Conservation (phyloP, 495 filamentous ascomycete species). For the Tuber aestivum region DNA sequence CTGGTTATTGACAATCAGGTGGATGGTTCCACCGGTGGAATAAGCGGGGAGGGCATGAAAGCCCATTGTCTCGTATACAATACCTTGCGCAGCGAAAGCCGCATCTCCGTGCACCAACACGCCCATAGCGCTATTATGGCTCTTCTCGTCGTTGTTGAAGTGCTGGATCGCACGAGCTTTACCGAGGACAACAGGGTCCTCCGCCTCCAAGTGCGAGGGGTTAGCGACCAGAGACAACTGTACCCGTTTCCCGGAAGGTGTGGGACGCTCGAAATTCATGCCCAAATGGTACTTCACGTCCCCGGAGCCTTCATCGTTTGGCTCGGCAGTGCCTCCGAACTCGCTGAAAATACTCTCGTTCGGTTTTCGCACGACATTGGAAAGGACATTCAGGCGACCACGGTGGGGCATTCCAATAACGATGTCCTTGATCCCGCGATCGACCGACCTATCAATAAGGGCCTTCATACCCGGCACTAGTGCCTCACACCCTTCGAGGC, state of each 20-base stretch:
- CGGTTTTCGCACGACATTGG: conserved; percentile 96
- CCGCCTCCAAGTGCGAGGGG: conserved; percentile 95
- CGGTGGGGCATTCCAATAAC: conserved; percentile 99
- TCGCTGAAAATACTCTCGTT: conserved; percentile 99
- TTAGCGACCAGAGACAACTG: conserved; percentile 97
- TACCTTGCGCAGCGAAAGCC: conserved; percentile 89
- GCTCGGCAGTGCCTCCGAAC: conserved; percentile 82
- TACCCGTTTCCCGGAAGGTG: conserved; percentile 95
- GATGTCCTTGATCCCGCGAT: conserved; percentile 97
- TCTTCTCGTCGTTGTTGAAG: conserved; percentile 92
- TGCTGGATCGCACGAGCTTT: conserved; percentile 98
- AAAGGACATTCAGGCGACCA: conserved; percentile 94
- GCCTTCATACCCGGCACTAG: conserved; percentile 99
- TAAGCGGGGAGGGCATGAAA: conserved; percentile 93
- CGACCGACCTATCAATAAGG: conserved; percentile 93
- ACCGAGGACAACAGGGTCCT: conserved; percentile 94
- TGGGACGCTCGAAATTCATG: conserved; percentile 99
- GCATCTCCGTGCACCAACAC: conserved; percentile 95
- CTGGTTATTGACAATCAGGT: conserved; percentile 98
- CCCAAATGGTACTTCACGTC: conserved; percentile 99
- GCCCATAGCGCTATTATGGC: conserved; percentile 84
- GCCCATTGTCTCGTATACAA: conserved; percentile 97
- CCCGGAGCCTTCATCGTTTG: conserved; percentile 90
- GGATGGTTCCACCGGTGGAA: conserved; percentile 95
- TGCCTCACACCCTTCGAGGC: conserved; percentile 91